These are phyloP conservation scores for Auricularia cornea DNA, from an alignment of 768 basidiomycete species.

Conservation along the genomic window DNA sequence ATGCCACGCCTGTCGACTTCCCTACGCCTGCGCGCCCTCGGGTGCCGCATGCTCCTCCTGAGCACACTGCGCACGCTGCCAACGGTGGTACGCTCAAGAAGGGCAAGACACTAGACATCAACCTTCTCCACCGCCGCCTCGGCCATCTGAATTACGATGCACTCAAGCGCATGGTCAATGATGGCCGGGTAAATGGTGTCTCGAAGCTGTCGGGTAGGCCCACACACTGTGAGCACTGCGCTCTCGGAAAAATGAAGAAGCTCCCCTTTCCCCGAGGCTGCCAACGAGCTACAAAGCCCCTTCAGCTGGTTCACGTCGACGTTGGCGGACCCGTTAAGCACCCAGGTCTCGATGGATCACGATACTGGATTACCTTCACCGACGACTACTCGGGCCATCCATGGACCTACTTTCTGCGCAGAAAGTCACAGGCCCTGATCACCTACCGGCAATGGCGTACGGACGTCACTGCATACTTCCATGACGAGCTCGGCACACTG, in stretches of 20 bases:
- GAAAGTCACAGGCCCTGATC: background rate
- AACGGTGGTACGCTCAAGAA: background rate
- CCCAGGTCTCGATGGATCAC: background rate
- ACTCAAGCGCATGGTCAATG: constrained; percentile 7
- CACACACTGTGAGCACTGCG: constrained; percentile 14
- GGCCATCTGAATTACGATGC: constrained; percentile 8
- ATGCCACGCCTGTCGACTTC: background rate
- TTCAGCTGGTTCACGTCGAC: constrained; percentile 11
- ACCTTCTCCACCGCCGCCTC: constrained; percentile 10
- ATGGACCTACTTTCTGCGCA: background rate
- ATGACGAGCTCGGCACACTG: background rate
- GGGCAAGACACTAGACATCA: constrained; percentile 8
- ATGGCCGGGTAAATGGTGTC: constrained; percentile 7
- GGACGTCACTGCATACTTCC: background rate
- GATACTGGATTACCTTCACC: constrained; percentile 12
- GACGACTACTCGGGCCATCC: constrained; percentile 8
- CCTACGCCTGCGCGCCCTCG: background rate
- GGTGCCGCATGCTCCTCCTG: background rate
- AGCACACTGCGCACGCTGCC: background rate
- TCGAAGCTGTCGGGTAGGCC: constrained; percentile 9
- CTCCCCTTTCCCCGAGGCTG: constrained; percentile 4
- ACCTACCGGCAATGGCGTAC: background rate
- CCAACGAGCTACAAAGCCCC: background rate
- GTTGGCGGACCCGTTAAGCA: constrained; percentile 13
- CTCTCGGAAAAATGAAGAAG: constrained; percentile 13